Evolutionary conservation across 768 basidiomycete species (phyloP).

Genomic region (Coprinopsis strossmayeri): DNA sequence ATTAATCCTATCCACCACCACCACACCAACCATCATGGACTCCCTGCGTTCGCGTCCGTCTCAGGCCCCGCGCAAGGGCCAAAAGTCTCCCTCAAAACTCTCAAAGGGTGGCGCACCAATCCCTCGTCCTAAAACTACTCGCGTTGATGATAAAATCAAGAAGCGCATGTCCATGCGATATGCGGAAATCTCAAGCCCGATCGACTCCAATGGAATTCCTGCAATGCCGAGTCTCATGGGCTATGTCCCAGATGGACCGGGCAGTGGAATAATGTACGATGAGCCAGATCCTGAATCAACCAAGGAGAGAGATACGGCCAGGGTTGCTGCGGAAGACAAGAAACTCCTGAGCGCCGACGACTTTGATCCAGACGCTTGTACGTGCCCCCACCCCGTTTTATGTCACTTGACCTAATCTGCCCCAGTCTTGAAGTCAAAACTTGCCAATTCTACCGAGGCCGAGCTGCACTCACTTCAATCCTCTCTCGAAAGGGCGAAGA

Average conservation of each 20-base stretch:
- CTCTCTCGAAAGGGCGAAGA: constrained; percentile 62
- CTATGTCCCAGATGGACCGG: constrained; percentile 15
- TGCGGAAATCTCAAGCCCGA: constrained; percentile 77
- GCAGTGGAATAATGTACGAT: constrained; percentile 16
- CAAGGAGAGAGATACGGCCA: constrained; percentile 31
- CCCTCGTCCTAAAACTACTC: constrained; percentile 38
- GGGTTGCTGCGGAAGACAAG: constrained; percentile 48
- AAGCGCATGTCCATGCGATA: constrained; percentile 95
- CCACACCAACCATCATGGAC: constrained; percentile 32
- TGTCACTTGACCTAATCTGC: constrained; percentile 1
- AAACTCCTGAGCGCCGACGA: constrained; percentile 65
- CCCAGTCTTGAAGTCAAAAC: constrained; percentile 71
- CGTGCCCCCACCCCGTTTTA: constrained; percentile 20
- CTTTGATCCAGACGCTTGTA: constrained; percentile 88
- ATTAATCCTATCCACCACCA: background rate
- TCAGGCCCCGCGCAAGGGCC: constrained; percentile 36
- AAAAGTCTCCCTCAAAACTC: constrained; percentile 26
- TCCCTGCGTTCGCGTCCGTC: constrained; percentile 49
- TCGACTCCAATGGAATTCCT: constrained; percentile 44
- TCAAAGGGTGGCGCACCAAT: constrained; percentile 33
- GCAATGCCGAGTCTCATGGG: constrained; percentile 26
- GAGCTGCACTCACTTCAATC: constrained; percentile 73
- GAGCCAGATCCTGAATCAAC: constrained; percentile 38
- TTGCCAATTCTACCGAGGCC: constrained; percentile 85
- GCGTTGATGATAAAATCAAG: constrained; percentile 87